These are phyloP conservation scores for Chrysosporium queenslandicum DNA, from an alignment of 2,329 filamentous ascomycete species.

Conservation along the genomic window DNA sequence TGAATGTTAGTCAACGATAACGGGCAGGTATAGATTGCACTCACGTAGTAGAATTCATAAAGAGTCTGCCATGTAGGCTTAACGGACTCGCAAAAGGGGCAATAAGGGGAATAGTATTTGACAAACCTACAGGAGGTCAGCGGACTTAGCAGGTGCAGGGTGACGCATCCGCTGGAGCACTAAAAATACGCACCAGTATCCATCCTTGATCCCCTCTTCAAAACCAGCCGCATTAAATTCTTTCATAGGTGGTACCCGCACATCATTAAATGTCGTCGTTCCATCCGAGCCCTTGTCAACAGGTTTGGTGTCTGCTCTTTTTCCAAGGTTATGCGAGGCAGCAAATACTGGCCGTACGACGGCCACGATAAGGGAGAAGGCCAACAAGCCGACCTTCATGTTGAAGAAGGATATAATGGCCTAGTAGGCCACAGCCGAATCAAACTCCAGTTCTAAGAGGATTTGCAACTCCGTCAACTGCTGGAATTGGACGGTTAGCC, in stretches of 20 bases:
- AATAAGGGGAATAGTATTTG: conserved; percentile 45
- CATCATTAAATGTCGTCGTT: conserved; percentile 42
- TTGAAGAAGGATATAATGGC: conserved; percentile 5
- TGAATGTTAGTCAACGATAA: conserved; percentile 19
- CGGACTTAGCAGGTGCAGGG: background rate
- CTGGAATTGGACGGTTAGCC: background rate
- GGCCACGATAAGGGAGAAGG: conserved; percentile 11
- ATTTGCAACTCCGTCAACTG: background rate
- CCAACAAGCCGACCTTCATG: conserved; percentile 11
- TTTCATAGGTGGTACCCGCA: conserved; percentile 43
- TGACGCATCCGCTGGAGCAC: background rate
- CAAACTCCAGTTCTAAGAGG: background rate
- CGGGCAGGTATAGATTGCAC: conserved; percentile 13
- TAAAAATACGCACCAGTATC: conserved; percentile 38
- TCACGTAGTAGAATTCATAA: conserved; percentile 76
- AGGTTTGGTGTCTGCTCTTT: conserved; percentile 20
- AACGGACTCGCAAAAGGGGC: conserved; percentile 64
- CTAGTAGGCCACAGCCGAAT: conserved; percentile 8
- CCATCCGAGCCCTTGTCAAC: conserved; percentile 17
- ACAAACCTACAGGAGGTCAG: conserved; percentile 37
- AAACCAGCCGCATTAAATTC: conserved; percentile 42
- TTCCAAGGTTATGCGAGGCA: conserved; percentile 20
- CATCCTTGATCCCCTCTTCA: conserved; percentile 40
- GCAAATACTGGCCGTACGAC: conserved; percentile 10
- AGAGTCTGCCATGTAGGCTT: conserved; percentile 82